phyloP scores from a whole-genome alignment of 495 filamentous ascomycete species.

The Penicilliopsis zonata region DNA sequence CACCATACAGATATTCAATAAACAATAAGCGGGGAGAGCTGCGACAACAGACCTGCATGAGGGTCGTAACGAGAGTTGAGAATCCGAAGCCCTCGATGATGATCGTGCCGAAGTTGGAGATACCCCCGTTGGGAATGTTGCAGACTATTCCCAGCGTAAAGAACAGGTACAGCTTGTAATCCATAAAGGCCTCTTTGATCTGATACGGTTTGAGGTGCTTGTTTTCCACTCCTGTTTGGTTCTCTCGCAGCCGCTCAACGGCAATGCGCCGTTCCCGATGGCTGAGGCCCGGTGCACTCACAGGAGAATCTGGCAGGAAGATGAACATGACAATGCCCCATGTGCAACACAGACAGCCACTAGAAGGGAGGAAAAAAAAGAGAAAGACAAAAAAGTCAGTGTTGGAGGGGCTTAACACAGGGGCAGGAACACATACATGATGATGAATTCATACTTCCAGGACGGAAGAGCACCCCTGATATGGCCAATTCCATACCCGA shows the following conservation, averaged over 20 bases:
- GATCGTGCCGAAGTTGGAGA: slow-evolving; percentile 49
- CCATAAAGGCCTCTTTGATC: slow-evolving; percentile 42
- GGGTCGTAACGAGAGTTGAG: slow-evolving; percentile 34
- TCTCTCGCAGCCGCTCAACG: slow-evolving; percentile 44
- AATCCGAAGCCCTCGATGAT: slow-evolving; percentile 54
- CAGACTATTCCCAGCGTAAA: slow-evolving; percentile 43
- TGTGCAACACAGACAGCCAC: slow-evolving; percentile 39
- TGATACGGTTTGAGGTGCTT: slow-evolving; percentile 47
- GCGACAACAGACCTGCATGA: slow-evolving; percentile 27
- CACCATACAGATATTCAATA: slow-evolving; percentile 5
- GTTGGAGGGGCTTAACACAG: too few species aligned
- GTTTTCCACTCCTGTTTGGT: slow-evolving; percentile 58
- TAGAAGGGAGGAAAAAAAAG: too few species aligned
- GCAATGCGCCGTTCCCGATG: slow-evolving; percentile 45
- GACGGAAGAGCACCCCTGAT: slow-evolving; percentile 39
- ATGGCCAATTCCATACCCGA: slow-evolving; percentile 48
- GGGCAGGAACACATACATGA: slow-evolving; percentile 16
- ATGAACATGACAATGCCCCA: slow-evolving; percentile 48
- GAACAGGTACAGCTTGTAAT: slow-evolving; percentile 53
- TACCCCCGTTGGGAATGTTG: slow-evolving; percentile 35
- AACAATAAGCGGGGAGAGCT: slow-evolving; percentile 2
- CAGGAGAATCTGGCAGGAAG: slow-evolving; percentile 51
- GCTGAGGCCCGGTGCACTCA: slow-evolving; percentile 46
- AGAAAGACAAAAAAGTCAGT: too few species aligned
- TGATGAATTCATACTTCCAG: slow-evolving; percentile 46